A percentile compares a stretch with the other conserved stretches of the same genome.
phyloP scores from a whole-genome alignment of 805 yeast genomes.

The Candida hungchunana region DNA sequence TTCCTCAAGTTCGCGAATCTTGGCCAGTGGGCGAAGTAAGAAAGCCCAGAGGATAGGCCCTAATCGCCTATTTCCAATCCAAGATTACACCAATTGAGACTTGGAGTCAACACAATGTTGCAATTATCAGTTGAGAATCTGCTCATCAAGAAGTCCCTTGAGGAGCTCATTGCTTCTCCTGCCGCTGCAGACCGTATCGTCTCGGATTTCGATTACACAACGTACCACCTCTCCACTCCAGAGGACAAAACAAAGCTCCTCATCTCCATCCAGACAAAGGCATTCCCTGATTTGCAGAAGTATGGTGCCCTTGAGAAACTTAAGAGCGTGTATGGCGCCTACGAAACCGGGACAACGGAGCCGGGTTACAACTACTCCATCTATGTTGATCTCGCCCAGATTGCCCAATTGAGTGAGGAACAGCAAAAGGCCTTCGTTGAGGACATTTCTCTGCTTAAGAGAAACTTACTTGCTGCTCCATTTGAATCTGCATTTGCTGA shows the following conservation, averaged over 20 bases:
- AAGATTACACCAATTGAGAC: too few relatives aligned
- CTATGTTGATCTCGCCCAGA: slow-evolving; percentile 51
- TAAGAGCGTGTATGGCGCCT: slow-evolving; percentile 44
- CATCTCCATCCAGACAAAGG: slow-evolving; percentile 67
- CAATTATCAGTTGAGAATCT: slow-evolving; percentile 83
- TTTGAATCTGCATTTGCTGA: slow-evolving; percentile 80
- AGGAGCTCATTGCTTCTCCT: slow-evolving; percentile 59
- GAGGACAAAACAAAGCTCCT: slow-evolving; percentile 62
- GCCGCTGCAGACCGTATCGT: slow-evolving; percentile 75
- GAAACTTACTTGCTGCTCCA: slow-evolving; percentile 89
- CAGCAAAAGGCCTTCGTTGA: slow-evolving; percentile 48
- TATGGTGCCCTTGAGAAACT: slow-evolving; percentile 61
- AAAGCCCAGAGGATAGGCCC: too few relatives aligned
- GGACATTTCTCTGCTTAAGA: slow-evolving; percentile 70
- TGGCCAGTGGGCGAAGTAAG: too few relatives aligned
- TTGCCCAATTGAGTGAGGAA: slow-evolving; percentile 40
- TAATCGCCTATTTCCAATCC: too few relatives aligned
- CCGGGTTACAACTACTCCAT: slow-evolving; percentile 80
- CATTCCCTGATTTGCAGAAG: slow-evolving; percentile 67
- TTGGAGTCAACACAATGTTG: slow-evolving; percentile 69
- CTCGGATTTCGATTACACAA: slow-evolving; percentile 94
- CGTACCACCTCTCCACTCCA: slow-evolving; percentile 89
- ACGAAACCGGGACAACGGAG: slow-evolving; percentile 45
- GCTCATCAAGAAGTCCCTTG: slow-evolving; percentile 73
- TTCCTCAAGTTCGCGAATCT: too few relatives aligned